A percentile compares a stretch with the other conserved stretches of the same genome.
Conservation (phyloP, 1,284 basidiomycete species). For the Vanrija humicola region DNA sequence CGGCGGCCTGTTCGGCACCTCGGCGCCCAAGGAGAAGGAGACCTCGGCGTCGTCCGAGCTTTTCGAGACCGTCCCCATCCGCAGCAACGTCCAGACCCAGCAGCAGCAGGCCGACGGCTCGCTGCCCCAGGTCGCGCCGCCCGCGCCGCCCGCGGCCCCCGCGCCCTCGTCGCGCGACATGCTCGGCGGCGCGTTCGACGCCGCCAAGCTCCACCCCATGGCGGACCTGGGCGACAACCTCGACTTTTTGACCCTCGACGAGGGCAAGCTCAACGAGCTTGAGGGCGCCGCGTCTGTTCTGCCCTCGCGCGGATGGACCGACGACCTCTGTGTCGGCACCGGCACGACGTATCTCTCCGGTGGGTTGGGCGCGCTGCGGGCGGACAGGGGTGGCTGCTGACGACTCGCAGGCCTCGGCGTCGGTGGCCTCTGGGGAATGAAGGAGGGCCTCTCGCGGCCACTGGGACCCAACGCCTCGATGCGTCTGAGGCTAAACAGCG, state of each 20-base stretch:
- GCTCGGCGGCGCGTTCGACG: conserved; percentile 78
- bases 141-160: conserved; percentile 11
- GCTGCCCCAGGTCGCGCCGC: conserved; percentile 7
- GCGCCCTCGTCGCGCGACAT: conserved; percentile 70
- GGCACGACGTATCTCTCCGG: conserved; percentile 97
- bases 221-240: conserved; percentile 75
- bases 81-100: conserved; percentile 23
- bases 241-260: conserved; percentile 87
- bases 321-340: conserved; percentile 98
- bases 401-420: conserved; percentile 72
- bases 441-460: conserved; percentile 85
- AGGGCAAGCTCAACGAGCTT: conserved; percentile 83
- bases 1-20: conserved; percentile 34
- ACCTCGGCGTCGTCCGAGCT: conserved; percentile 38
- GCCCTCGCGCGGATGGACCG: conserved; percentile 94
- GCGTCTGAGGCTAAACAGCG: conserved; percentile 89
- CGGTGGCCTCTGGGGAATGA: conserved; percentile 92
- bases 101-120: conserved; percentile 5
- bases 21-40: conserved; percentile 14
- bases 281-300: conserved; percentile 81
- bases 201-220: conserved; percentile 82
- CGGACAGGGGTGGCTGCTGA: conserved; percentile 54
- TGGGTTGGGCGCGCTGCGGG: conserved; percentile 66
- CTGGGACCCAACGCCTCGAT: conserved; percentile 62
- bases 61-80: conserved; percentile 41